A percentile compares a stretch with the other conserved stretches of the same genome.
Conservation (phyloP, 2,329 filamentous ascomycete species). For the Clonostachys chloroleuca region DNA sequence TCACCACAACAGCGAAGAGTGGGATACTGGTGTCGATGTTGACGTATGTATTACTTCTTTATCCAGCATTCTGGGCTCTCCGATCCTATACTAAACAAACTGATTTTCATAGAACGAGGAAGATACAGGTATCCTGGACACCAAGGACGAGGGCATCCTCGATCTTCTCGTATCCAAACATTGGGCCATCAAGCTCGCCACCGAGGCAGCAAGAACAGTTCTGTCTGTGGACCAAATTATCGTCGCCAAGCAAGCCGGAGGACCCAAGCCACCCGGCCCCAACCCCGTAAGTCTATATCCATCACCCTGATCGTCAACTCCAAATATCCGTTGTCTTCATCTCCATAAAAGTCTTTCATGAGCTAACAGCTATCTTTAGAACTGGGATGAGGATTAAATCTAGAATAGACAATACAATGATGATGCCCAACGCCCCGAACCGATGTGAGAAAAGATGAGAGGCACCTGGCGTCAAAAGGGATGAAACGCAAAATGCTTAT, state of each 20-base stretch:
- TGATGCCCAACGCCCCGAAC: no score
- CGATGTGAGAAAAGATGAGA: no score
- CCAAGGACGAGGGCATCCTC: conserved; percentile 82
- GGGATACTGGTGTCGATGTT: conserved; percentile 90
- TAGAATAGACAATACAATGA: not conserved
- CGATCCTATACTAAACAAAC: conserved; percentile 1
- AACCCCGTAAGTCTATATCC: conserved; percentile 57
- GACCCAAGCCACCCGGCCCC: conserved; percentile 92
- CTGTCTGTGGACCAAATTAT: conserved; percentile 98
- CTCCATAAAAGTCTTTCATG: not conserved
- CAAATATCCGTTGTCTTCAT: not conserved
- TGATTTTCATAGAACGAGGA: conserved; percentile 60
- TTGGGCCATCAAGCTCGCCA: conserved; percentile 96
- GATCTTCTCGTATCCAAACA: conserved; percentile 89
- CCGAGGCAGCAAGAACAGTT: conserved; percentile 89
- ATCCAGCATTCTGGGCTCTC: no score
- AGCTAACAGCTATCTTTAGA: conserved; percentile 31
- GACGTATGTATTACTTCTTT: conserved; percentile 47
- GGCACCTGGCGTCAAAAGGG: no score
- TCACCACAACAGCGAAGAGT: conserved; percentile 83
- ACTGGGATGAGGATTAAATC: conserved; percentile 59
- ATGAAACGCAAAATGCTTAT: no score
- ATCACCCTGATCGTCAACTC: not conserved
- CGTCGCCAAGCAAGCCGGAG: conserved; percentile 93
- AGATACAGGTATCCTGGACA: conserved; percentile 76